These are phyloP conservation scores for Heterobasidion occidentale DNA, from an alignment of 1,284 basidiomycete species.

Conservation along the genomic window DNA sequence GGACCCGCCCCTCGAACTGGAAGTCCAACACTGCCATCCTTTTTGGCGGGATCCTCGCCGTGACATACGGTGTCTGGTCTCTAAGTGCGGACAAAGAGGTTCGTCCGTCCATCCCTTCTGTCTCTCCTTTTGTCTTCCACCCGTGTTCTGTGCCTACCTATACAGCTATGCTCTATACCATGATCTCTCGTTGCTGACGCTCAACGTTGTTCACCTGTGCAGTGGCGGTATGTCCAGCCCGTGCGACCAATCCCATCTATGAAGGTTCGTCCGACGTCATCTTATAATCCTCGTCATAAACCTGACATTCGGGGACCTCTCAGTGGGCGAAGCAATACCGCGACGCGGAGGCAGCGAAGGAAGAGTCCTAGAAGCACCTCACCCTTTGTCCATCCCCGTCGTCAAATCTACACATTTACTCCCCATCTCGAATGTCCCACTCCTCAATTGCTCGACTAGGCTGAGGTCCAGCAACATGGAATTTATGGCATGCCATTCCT, in stretches of 20 bases:
- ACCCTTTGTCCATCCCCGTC: too few species aligned
- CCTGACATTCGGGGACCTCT: background rate
- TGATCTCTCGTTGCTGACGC: background rate
- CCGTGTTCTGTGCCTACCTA: background rate
- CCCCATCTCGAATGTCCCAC: too few species aligned
- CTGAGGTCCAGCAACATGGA: too few species aligned
- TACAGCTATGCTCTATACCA: background rate
- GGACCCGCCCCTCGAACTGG: conserved; percentile 67
- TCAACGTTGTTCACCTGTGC: background rate
- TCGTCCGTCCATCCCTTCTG: conserved; percentile 10
- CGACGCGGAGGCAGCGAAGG: conserved; percentile 3
- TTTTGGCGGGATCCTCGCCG: conserved; percentile 46
- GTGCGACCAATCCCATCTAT: conserved; percentile 11
- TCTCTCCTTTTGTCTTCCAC: background rate
- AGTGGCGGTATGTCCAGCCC: conserved; percentile 17
- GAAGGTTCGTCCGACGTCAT: conserved; percentile 5
- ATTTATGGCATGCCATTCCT: too few species aligned
- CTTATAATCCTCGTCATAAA: background rate
- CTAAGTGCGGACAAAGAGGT: conserved; percentile 63
- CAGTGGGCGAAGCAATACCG: conserved; percentile 13
- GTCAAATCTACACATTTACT: too few species aligned
- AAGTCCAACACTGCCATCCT: conserved; percentile 57
- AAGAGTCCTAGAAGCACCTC: background rate
- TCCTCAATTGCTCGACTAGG: too few species aligned
- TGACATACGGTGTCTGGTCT: conserved; percentile 52